These are phyloP conservation scores for Entamoeba invadens DNA, from an alignment of 208 protist genomes.

Conservation along the genomic window DNA sequence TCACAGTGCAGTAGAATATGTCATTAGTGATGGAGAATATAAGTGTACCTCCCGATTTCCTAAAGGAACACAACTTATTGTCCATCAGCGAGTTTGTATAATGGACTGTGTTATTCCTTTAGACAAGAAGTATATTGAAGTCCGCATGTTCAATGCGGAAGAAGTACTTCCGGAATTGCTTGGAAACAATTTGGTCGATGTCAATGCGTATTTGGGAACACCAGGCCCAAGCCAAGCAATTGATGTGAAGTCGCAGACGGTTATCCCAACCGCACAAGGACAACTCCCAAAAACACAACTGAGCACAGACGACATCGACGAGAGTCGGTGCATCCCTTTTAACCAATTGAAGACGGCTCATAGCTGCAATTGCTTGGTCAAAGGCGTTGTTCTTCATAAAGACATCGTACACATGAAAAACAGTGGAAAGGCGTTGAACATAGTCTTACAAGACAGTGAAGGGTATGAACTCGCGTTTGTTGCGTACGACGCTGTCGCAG, in stretches of 20 bases:
- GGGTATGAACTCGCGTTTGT: not conserved
- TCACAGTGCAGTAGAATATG: not conserved
- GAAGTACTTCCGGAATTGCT: not conserved
- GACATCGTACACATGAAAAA: not conserved
- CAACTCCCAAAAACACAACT: too few relatives aligned
- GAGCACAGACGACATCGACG: not conserved
- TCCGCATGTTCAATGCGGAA: not conserved
- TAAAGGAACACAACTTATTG: not conserved
- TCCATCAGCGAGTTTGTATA: not conserved
- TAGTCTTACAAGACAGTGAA: not conserved
- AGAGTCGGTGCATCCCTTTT: not conserved
- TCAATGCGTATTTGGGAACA: not conserved
- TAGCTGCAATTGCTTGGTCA: not conserved
- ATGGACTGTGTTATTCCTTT: not conserved
- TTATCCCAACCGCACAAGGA: not conserved
- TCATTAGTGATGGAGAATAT: not conserved
- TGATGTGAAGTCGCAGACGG: not conserved
- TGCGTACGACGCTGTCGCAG: not conserved
- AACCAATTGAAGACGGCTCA: not conserved
- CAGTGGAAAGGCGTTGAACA: not conserved
- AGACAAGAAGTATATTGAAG: not conserved
- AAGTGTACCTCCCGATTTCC: not conserved
- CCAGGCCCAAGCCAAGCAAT: not conserved
- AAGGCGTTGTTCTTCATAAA: not conserved
- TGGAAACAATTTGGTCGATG: not conserved